These are phyloP conservation scores for Silene vulgaris DNA, from an alignment of 179 eudicot species.

Conservation along the genomic window DNA sequence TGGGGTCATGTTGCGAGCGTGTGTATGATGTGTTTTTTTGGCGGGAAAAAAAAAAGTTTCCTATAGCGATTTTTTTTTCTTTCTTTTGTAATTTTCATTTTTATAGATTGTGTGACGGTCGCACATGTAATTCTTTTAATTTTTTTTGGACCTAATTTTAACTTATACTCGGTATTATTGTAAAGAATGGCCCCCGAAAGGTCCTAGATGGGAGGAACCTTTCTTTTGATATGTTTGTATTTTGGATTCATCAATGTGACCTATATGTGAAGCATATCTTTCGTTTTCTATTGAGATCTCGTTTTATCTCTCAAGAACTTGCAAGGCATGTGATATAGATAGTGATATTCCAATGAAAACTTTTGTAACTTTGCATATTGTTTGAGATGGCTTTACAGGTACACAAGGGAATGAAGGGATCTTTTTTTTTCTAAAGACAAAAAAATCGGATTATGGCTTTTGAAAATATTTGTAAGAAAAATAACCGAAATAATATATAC, in stretches of 20 bases:
- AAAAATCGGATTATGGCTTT: no score
- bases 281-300: slow-evolving; percentile 1
- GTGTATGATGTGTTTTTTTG: slow-evolving; percentile 44
- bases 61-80: not conserved
- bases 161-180: slow-evolving; percentile 11
- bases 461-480: no score
- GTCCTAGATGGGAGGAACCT: slow-evolving; percentile 3
- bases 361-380: not conserved
- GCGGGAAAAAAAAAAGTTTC: slow-evolving; percentile 28
- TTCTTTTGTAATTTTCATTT: slow-evolving; percentile 16
- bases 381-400: not conserved
- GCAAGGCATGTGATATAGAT: not conserved
- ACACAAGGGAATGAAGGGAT: no score
- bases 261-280: slow-evolving; percentile 17
- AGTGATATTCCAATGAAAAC: not conserved
- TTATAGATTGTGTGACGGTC: slow-evolving; percentile 28
- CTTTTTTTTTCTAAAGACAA: no score
- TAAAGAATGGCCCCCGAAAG: slow-evolving; percentile 4
- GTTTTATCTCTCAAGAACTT: not conserved
- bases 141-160: slow-evolving; percentile 33
- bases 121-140: slow-evolving; percentile 31
- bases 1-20: slow-evolving; percentile 14
- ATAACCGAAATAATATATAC: no score
- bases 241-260: slow-evolving; percentile 28
- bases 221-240: slow-evolving; percentile 32